Evolutionary conservation across 2,329 filamentous ascomycete species (phyloP).

Genomic region (Whalleya microplaca): DNA sequence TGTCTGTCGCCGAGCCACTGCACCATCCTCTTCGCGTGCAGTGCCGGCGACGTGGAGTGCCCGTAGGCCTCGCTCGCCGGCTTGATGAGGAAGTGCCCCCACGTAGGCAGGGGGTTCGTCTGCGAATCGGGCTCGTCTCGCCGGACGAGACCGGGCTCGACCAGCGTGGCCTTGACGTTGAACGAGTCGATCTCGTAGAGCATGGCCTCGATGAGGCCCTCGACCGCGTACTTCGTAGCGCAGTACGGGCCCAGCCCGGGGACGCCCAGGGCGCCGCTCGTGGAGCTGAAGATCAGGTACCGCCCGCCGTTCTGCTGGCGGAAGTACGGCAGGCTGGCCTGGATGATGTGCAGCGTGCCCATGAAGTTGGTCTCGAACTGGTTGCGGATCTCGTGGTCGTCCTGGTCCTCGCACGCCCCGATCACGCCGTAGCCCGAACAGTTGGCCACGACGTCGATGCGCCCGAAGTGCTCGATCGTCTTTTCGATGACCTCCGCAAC

Average conservation of each 20-base stretch:
- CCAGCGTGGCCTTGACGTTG: constrained; percentile 90
- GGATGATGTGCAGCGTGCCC: constrained; percentile 91
- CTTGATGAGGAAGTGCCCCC: constrained; percentile 92
- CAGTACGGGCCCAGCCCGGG: constrained; percentile 93
- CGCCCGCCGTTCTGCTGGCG: constrained; percentile 74
- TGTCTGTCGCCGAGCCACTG: constrained; percentile 94
- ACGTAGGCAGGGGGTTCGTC: constrained; percentile 69
- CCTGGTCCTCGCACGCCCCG: constrained; percentile 93
- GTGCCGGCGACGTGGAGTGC: constrained; percentile 75
- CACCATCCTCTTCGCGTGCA: constrained; percentile 88
- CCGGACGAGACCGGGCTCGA: constrained; percentile 86
- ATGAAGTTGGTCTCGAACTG: constrained; percentile 99
- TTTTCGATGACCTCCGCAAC: constrained; percentile 72
- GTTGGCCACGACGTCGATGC: constrained; percentile 87
- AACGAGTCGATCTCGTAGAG: constrained; percentile 91
- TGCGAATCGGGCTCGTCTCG: constrained; percentile 74
- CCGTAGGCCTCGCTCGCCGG: constrained; percentile 81
- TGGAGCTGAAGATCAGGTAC: constrained; percentile 94
- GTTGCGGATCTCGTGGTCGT: constrained; percentile 90
- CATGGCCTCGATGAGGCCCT: constrained; percentile 95
- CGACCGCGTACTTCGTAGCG: constrained; percentile 95
- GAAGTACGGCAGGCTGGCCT: constrained; percentile 86
- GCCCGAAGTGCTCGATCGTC: constrained; percentile 75
- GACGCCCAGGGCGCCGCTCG: constrained; percentile 88
- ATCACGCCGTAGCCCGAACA: constrained; percentile 96